Evolutionary conservation across 345 rosid species (phyloP), one percentile per base, ranked within the genome.

Genomic region (Murraya paniculata): DNA sequence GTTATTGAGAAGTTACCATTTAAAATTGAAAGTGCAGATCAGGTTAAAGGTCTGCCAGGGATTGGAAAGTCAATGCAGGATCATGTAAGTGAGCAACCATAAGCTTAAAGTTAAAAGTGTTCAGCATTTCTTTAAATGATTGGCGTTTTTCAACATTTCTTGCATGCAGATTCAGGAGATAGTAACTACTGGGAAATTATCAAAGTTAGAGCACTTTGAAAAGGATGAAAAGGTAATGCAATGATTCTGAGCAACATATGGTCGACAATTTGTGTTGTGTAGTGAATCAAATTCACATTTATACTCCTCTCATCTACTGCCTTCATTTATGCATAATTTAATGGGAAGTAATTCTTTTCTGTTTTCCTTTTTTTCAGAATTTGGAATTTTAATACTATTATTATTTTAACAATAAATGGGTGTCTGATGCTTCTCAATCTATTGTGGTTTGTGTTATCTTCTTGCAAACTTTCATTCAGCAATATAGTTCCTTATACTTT

Each of bases 11-110:
- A 93, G 86, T 78, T 92, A 79, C 95, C 97, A 55, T 87, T 90
- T 78, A 91, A 82, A 88, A 91, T 96, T 83, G 93, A 90, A 84
- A 94, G 97, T 70, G 87, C 85, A 73, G 95, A 92, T 62, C 95
- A 94, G 87, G 91, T 92, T 67, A 92, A 94, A 79, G 76, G 86
- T 78, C 90, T 92, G 72, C 95, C 99, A 73, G 91, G 94, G 64
- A 94, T 96, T 82, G 99, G 99, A 50, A 96, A 94, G 89, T 90
- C 99, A 11, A n/a, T 96, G 91, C 91, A 84, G 85, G 97, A 96
- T 81, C 98, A 96, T 88, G 99, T 96, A 78, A 90, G 99, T 82
- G 38, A 75, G 24, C 68, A 58, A 79, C 73, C 31, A 7, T 67
- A 10, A 16, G 19, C 61, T 62, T 10, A 14, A 35, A 27, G 41